Evolutionary conservation across 2,329 filamentous ascomycete species (phyloP), one percentile per base, ranked within the genome.

Genomic region (Fusarium sp.): DNA sequence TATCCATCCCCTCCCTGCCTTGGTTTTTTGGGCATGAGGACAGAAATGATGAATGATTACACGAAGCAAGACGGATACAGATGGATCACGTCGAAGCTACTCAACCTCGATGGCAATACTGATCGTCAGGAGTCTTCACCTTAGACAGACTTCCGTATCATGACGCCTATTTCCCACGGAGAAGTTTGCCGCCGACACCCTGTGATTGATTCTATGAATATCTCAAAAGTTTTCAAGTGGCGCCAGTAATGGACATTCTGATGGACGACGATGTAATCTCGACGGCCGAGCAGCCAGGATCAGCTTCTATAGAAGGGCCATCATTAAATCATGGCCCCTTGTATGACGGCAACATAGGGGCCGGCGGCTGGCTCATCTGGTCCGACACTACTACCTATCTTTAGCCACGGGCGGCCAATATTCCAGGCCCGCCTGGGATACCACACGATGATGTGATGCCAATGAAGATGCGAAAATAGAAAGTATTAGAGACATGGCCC

Each of bases 371-470:
- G 47, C 27, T 34, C 42, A 18, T 47, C 42, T 47, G 22, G 42
- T 47, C 22, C 47, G 47, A 52, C 47, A 18, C 27, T 42, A 58
- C 34, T n/a, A n/a, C n/a, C 72, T 72, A 74, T 74, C 69, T 75
- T 74, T 75, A 66, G 72, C 54, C 47, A 61, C 24, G 20, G 40
- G 24, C 20, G 59, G 56, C 56, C 59, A 31, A 38, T 56, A 52
- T 45, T 29, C 9, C 31, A 52, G 65, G 69, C 65, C 47, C 64
- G 34, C 29, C 58, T 50, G n/a, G 34, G 24, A 72, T 37, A 31
- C 37, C 45, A 69, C 47, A 31, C 56, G 34, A 58, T 20, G 34
- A 63, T 66, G 20, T 31, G 34, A 63, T 66, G 20, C 31, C 42
- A 58, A 35, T 57, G 16, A 9, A 34, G 11, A 69, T 56, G 54